These are phyloP conservation scores for Coniochaeta sp. DNA, from an alignment of 2,329 filamentous ascomycete genomes.

Conservation along the genomic window DNA sequence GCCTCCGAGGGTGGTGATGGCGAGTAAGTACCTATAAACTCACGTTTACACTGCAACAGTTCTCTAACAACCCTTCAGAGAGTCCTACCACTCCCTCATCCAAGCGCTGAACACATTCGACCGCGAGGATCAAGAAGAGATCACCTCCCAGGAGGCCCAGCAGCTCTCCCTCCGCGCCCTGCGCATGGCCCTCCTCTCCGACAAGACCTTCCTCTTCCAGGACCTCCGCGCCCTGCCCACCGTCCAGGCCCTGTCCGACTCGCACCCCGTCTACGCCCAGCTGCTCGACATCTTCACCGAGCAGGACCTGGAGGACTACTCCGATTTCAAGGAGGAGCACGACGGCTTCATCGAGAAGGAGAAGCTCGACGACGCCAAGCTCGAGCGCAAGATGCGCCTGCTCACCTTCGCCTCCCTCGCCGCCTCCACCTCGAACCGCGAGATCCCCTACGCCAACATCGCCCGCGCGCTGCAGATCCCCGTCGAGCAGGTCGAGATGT, in stretches of 20 bases:
- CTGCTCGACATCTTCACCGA: constrained; percentile 93
- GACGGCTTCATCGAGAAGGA: constrained; percentile 75
- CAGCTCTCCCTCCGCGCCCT: constrained; percentile 51
- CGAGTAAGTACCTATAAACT: constrained; percentile 61
- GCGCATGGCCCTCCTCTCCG: constrained; percentile 45
- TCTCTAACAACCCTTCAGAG: no score
- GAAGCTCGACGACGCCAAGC: constrained; percentile 61
- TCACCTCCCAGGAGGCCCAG: constrained; percentile 55
- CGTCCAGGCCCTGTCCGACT: constrained; percentile 80
- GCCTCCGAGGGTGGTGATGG: constrained; percentile 73
- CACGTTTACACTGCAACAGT: no score
- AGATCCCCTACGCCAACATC: constrained; percentile 83
- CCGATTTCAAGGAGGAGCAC: constrained; percentile 91
- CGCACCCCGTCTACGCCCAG: constrained; percentile 79
- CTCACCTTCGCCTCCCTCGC: constrained; percentile 88
- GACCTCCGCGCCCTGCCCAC: constrained; percentile 76
- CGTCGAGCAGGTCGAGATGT: constrained; percentile 83
- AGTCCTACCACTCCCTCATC: constrained; percentile 61
- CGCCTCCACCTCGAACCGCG: constrained; percentile 73
- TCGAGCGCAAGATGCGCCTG: constrained; percentile 93
- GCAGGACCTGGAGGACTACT: constrained; percentile 90
- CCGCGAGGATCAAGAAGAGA: constrained; percentile 44
- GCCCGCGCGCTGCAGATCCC: constrained; percentile 79
- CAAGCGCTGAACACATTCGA: constrained; percentile 57
- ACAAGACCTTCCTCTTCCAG: constrained; percentile 62